A percentile compares a stretch with the other conserved stretches of the same genome.
Conservation (phyloP, 2,329 filamentous ascomycete genomes). For the Fusarium cyanostomum region DNA sequence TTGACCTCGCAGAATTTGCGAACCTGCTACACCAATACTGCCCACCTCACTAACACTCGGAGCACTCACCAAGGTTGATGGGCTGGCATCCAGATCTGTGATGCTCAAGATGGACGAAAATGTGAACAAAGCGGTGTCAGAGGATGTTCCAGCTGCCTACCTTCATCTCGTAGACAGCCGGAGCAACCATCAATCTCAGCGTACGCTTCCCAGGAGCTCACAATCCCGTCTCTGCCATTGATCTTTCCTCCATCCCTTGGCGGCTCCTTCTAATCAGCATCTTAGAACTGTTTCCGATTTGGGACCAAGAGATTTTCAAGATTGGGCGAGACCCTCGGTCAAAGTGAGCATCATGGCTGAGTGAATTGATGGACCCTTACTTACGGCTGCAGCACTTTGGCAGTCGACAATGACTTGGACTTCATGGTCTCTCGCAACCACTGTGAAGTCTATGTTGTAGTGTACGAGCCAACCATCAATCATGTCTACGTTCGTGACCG, state of each 20-base stretch:
- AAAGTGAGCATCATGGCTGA: conserved; percentile 42
- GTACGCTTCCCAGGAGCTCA: conserved; percentile 28
- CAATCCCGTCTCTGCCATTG: not conserved
- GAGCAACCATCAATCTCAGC: conserved; percentile 38
- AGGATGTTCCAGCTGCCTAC: conserved; percentile 41
- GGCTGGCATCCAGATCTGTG: not conserved
- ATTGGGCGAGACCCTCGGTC: conserved; percentile 49
- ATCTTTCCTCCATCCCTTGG: conserved; percentile 11
- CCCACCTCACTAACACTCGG: not conserved
- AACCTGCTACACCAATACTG: conserved; percentile 12
- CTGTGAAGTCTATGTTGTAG: conserved; percentile 64
- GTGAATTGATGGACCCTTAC: not conserved
- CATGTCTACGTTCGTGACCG: conserved; percentile 66
- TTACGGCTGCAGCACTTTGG: conserved; percentile 47
- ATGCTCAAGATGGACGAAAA: conserved; percentile 35
- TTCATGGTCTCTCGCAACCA: conserved; percentile 61
- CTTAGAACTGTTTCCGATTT: conserved; percentile 43
- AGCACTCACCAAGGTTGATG: conserved; percentile 38
- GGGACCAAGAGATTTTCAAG: conserved; percentile 46
- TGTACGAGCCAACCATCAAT: conserved; percentile 56
- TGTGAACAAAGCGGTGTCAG: not conserved
- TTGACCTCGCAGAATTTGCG: not conserved
- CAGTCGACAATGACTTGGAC: conserved; percentile 50
- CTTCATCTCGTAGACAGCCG: conserved; percentile 40
- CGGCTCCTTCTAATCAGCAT: conserved; percentile 22